phyloP scores from a whole-genome alignment of 306 rosid genomes.

The Cicer arietinum region DNA sequence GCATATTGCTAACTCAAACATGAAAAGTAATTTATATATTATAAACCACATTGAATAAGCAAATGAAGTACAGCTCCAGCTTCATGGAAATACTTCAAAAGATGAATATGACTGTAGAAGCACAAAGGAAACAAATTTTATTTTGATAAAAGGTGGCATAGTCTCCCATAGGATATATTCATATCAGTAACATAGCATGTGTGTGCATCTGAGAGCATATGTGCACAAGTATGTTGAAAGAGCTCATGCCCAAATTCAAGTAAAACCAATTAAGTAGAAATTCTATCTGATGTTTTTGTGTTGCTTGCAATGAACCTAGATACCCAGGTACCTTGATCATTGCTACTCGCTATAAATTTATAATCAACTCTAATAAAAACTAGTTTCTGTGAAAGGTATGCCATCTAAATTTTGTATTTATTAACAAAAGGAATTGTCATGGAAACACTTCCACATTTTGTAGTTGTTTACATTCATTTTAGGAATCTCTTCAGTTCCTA shows the following conservation, averaged over 20 bases:
- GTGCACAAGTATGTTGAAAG: neutral
- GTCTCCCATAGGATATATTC: constrained; percentile 14
- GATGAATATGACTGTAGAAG: constrained; percentile 7
- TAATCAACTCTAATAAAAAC: neutral
- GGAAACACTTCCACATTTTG: neutral
- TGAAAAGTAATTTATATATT: neutral
- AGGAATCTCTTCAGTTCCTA: constrained; percentile 6
- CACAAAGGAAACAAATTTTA: neutral
- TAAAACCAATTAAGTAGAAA: constrained; percentile 21
- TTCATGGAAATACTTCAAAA: neutral
- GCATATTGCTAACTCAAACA: constrained; percentile 31
- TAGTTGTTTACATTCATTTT: neutral
- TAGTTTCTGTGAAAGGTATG: neutral
- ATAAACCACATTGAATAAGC: constrained; percentile 20
- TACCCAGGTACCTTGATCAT: neutral
- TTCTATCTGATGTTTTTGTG: neutral
- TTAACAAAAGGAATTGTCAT: neutral
- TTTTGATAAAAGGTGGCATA: neutral
- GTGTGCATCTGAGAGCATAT: neutral
- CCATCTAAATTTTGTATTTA: neutral
- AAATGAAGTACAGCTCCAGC: constrained; percentile 9
- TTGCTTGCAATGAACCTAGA: neutral
- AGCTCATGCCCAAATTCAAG: constrained; percentile 8
- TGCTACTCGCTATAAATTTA: neutral
- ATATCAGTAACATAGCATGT: constrained; percentile 3